These are phyloP conservation scores for Nemania sp. DNA, from an alignment of 2,329 filamentous ascomycete genomes.

Conservation along the genomic window DNA sequence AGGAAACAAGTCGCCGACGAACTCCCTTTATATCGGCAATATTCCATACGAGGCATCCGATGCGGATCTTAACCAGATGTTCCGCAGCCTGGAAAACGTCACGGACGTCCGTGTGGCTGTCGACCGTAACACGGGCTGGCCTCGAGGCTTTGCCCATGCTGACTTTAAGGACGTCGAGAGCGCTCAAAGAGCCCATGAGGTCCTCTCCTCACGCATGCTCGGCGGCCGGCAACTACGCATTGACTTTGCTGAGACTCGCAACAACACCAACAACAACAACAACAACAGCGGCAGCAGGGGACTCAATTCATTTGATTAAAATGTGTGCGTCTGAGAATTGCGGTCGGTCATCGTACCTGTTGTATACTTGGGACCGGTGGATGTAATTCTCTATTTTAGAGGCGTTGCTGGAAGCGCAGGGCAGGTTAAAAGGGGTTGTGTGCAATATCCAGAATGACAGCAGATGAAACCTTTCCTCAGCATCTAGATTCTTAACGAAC, in stretches of 20 bases:
- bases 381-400: slow-evolving; percentile 21
- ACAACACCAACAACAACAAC: background rate
- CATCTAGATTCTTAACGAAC: slow-evolving; percentile 27
- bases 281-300: too few relatives aligned
- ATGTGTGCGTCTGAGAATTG: slow-evolving; percentile 3
- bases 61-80: slow-evolving; percentile 81
- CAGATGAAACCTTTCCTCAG: background rate
- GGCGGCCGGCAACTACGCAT: slow-evolving; percentile 74
- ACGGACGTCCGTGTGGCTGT: slow-evolving; percentile 84
- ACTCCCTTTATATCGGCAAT: slow-evolving; percentile 85
- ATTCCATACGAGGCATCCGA: slow-evolving; percentile 89
- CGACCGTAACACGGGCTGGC: slow-evolving; percentile 82
- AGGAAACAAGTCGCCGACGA: slow-evolving; percentile 58
- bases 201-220: slow-evolving; percentile 68
- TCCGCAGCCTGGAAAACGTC: slow-evolving; percentile 76
- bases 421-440: background rate
- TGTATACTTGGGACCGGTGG: slow-evolving; percentile 15
- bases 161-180: slow-evolving; percentile 78
- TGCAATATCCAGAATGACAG: slow-evolving; percentile 7
- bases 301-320: too few relatives aligned
- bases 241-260: slow-evolving; percentile 65
- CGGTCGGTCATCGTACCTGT: slow-evolving; percentile 22
- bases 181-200: slow-evolving; percentile 70
- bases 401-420: slow-evolving; percentile 12
- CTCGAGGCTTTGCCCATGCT: slow-evolving; percentile 85